Base-by-base conservation (phyloP, 495 filamentous ascomycete species). In the Neurospora tetraspora region DNA sequence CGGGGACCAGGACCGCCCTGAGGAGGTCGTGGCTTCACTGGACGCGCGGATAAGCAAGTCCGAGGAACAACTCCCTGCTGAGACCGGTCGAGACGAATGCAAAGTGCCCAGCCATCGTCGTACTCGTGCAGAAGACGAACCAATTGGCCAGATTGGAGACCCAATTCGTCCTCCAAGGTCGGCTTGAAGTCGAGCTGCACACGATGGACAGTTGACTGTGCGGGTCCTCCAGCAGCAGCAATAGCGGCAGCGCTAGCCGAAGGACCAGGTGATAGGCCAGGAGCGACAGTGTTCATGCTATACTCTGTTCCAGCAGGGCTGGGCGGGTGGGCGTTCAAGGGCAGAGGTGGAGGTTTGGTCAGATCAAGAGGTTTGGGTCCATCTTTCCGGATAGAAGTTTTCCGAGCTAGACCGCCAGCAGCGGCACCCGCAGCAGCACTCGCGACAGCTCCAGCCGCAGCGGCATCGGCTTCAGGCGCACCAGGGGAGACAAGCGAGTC, bases 51-150 rank as follows among this genome's bases (percentile, higher is more conserved):
- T 38, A 99, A 88, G 83, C 96, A 98, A 42, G 94, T 97, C 40
- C 96, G 90, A 23, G 96, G 96, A 71, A 90, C 93, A 69, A 98
- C 96, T 81, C 96, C 96, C 83, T 98, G 94, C 76, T 92, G 87
- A 59, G 93, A 93, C 69, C 93, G 91, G 81, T 98, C 95, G 68
- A 98, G 89, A 73, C 92, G 91, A 77, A 92, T 90, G 81, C 96
- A 98, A 70, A 98, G 92, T 75, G 94, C 93, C 96, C 96, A 99
- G 79, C 96, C 96, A 85, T 99, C 96, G 79, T 99, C 96, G 80
- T 98, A 99, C 81, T 97, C 95, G 75, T 98, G 94, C 42, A 98
- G 81, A 74, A 99, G 84, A 71, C 95, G 87, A 38, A 98, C 92
- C 5, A 99, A 86, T 71, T 93, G 88, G 74, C 96, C 96, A 65